A percentile compares a stretch with the other conserved stretches of the same genome.
phyloP scores from a whole-genome alignment of 805 yeast species.

The Candida orba region DNA sequence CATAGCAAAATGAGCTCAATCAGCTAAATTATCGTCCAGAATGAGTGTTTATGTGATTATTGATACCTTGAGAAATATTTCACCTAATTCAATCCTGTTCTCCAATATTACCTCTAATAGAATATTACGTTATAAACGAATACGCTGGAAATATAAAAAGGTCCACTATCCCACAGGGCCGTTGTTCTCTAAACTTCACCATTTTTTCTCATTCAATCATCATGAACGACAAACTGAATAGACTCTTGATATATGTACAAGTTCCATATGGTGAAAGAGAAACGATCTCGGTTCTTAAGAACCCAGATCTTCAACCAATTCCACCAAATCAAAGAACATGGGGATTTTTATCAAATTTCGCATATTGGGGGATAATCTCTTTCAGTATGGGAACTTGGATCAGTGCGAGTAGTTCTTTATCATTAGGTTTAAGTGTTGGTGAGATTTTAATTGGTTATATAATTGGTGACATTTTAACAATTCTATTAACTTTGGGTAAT shows the following conservation, averaged over 20 bases:
- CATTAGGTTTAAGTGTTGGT: constrained; percentile 38
- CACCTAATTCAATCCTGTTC: too few relatives aligned
- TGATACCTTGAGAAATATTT: too few relatives aligned
- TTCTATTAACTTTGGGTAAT: constrained; percentile 36
- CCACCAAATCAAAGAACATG: constrained; percentile 25
- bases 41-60: too few relatives aligned
- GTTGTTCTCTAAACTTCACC: neutral
- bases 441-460: constrained; percentile 36
- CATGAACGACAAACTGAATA: neutral
- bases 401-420: constrained; percentile 37
- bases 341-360: constrained; percentile 34
- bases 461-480: constrained; percentile 40
- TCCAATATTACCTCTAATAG: too few relatives aligned
- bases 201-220: neutral
- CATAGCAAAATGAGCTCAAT: too few relatives aligned
- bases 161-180: too few relatives aligned
- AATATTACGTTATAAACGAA: too few relatives aligned
- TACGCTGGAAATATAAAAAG: too few relatives aligned
- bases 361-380: constrained; percentile 39
- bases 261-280: constrained; percentile 6
- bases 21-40: too few relatives aligned
- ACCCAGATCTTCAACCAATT: constrained; percentile 13
- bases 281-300: constrained; percentile 6
- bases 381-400: constrained; percentile 40
- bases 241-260: neutral